Evolutionary conservation across 129 eudicot genomes (phyloP).

Genomic region (Saposhnikovia divaricata): DNA sequence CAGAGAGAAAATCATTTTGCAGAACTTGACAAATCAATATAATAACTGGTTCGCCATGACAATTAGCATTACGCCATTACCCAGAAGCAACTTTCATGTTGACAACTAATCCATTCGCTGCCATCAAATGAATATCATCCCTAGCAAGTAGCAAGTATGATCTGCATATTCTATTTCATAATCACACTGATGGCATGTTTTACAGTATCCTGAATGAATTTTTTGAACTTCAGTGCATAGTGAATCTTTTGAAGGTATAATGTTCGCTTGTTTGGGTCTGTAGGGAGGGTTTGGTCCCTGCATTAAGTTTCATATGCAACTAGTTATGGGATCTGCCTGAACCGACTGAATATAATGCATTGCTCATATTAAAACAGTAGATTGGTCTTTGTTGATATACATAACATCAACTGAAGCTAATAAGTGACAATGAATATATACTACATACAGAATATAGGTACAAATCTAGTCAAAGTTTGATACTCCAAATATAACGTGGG

Average conservation of each 20-base stretch:
- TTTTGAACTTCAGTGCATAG: slow-evolving; percentile 51
- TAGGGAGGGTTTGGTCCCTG: slow-evolving; percentile 81
- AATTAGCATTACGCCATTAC: slow-evolving; percentile 49
- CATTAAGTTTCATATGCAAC: slow-evolving; percentile 12
- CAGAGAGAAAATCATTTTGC: slow-evolving; percentile 5
- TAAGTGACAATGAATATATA: background rate
- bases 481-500: too few relatives aligned
- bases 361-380: background rate
- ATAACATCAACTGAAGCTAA: background rate
- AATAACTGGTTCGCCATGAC: background rate
- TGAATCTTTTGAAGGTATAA: slow-evolving; percentile 45
- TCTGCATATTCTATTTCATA: slow-evolving; percentile 79
- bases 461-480: background rate
- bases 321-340: slow-evolving; percentile 1
- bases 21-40: slow-evolving; percentile 1
- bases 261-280: slow-evolving; percentile 42
- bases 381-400: too few relatives aligned
- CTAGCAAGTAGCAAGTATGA: slow-evolving; percentile 60
- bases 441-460: background rate
- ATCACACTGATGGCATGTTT: slow-evolving; percentile 60
- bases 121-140: slow-evolving; percentile 45
- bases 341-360: background rate
- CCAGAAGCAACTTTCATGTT: slow-evolving; percentile 51
- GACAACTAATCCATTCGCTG: slow-evolving; percentile 30
- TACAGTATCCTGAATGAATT: slow-evolving; percentile 30